Base-by-base conservation (phyloP, 129 eudicot genomes). In the Heracleum sosnowskyi region DNA sequence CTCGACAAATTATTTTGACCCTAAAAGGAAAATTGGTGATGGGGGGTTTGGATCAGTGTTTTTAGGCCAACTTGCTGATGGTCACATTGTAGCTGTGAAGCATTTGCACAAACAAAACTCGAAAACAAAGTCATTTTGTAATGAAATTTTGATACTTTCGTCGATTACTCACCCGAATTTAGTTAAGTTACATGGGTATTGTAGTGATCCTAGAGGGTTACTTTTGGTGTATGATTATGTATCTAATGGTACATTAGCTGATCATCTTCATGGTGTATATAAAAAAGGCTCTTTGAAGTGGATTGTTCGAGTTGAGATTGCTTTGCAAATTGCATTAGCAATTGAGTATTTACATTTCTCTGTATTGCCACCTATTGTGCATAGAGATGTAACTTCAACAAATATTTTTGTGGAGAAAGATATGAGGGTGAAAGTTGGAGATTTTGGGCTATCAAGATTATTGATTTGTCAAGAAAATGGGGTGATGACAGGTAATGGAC, bases 11-110 rank as follows among this genome's bases (percentile, higher is more conserved):
- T 78, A 85, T 35, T 95, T 95, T 87, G 95, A 92, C 78, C 92
- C 86, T 29, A 81, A 79, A 33, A 80, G 94, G 28, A 95, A 92
- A 51, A 86, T 95, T 53, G 99, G 99, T 1, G 92, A 87, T 79
- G 99, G 99, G 0, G 99, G 99, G 13, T 95, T 95, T 74, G 99
- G 99, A 49, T 89, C 96, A 12, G 99, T 95, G 4, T 95, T 78
- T 73, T 57, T 87, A 64, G 99, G 95, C 8, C 92, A 87, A 26
- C 83, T 95, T 26, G 31, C 55, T 28, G 96, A 89, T 40, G 87
- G 87, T 60, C 83, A 86, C 8, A 68, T 85, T n/a, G 92, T 84
- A 9, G 99, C 99, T 0, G 91, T 95, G 6, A 95, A 95, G 42
- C 89, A 88, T 64, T 85, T 95, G 10, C 98, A 95, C 81, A 88